Evolutionary conservation across 2,329 filamentous ascomycete genomes (phyloP), one percentile per base, ranked within the genome.

Genomic region (Curvularia sp.): DNA sequence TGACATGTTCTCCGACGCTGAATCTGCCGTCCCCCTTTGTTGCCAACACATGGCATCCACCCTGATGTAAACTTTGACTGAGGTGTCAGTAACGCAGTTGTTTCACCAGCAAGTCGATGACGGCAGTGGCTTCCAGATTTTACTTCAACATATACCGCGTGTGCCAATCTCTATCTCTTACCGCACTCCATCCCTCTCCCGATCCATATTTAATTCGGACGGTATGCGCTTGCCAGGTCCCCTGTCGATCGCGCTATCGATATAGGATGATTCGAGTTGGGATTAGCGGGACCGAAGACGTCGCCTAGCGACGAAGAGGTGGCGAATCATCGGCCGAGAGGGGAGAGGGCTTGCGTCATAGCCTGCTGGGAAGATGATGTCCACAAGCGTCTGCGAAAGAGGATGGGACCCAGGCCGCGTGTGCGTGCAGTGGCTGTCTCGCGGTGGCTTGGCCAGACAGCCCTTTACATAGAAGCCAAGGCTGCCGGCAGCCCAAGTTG

Each of bases 241-340:
- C 65, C 65, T 68, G 67, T 52, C 64, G 65, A 69, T 68, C 65
- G 46, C 59, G 60, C 57, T 65, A 55, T 65, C 55, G 55, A 58
- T 55, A 55, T 36, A 19, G 55, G 50, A 41, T 41, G 55, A 21
- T 39, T 25, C 23, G 15, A 13, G 49, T 41, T 39, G 13, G 30
- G 23, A 23, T 27, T 49, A 49, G 39, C 47, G 57, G 5, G 2
- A 3, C 34, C 1, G 13, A 9, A 41, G n/a, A n/a, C 28, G 23
- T 45, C 28, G 39, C 50, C 38, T 38, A 19, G 30, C 34, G n/a
- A 41, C 2, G 10, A 19, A 15, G 18, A 32, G 19, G 18, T 3
- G 43, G n/a, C 52, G 27, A 49, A 27, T 49, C 43, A 36, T 15
- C 13, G 23, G 41, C 10, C 30, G 7, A n/a, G 41, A 15, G 5